Base-by-base conservation (phyloP, 805 yeast species). In the Zygosaccharomyces siamensis region DNA sequence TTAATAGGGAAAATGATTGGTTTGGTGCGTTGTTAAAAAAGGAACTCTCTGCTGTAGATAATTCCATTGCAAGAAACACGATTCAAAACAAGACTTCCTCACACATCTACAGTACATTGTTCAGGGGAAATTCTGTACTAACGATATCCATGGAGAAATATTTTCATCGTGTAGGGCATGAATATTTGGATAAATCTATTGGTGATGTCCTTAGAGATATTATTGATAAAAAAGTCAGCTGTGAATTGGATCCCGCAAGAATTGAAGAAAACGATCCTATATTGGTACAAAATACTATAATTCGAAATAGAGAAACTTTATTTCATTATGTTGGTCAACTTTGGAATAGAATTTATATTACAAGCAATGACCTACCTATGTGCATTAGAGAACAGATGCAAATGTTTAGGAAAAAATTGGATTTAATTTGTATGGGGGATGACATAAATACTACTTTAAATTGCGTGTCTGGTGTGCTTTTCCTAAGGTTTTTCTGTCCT, bases 401-500 rank as follows among this genome's bases (percentile, higher is more conserved):
- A 55, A 73, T 75, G 24, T 73, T 89, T 48, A 66, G 96, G 47
- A 72, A 71, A 21, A 81, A 79, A 52, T 78, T 88, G 21, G 95
- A 84, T 56, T 63, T 79, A 11, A 55, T 60, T 36, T 78, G 79
- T 8, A 80, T 83, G 1, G 73, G 69, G 11, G 84, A 82, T 8
- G 48, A 53, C 58, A 43, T 48, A 0, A 69, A 66, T 5, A 62
- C 72, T 7, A 76, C 89, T 0, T 71, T 84, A 50, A 84, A 89
- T 60, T 86, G 95, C 43, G 69, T 90, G 28, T 78, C 93, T 18
- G 89, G 96, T 0, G 86, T 93, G 59, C 70, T 92, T 10, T 93
- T 92, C 63, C 69, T 92, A 51, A 72, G 97, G 51, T 87, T 84
- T 65, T 78, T 89, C 54, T 89, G 97, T 59, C 98, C 99, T 0